Evolutionary conservation across 2,329 filamentous ascomycete species (phyloP).

Genomic region (Coniochaeta pulveracea): DNA sequence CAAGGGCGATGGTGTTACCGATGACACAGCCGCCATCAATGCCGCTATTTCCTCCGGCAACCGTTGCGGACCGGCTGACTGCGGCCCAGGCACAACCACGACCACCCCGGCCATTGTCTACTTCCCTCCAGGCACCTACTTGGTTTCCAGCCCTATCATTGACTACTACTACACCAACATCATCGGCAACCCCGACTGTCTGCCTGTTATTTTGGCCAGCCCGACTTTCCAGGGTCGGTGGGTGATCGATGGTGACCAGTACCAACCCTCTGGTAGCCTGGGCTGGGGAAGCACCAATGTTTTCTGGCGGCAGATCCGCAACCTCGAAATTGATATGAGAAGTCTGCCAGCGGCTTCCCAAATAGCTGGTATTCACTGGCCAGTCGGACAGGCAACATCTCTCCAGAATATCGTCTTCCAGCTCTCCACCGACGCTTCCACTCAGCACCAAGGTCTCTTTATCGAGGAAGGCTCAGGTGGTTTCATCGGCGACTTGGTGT

Average conservation of each 20-base stretch:
- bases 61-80: conserved; percentile 13
- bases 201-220: conserved; percentile 42
- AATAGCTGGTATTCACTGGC: conserved; percentile 53
- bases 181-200: conserved; percentile 53
- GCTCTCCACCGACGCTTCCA: conserved; percentile 31
- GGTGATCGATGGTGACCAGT: conserved; percentile 34
- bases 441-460: conserved; percentile 42
- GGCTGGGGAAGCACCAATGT: conserved; percentile 44
- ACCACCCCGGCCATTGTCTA: conserved; percentile 17
- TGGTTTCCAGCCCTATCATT: conserved; percentile 56
- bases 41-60: conserved; percentile 12
- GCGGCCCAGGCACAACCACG: conserved; percentile 13
- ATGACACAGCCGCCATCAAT: conserved; percentile 16
- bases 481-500: conserved; percentile 56
- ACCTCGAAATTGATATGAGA: conserved; percentile 45
- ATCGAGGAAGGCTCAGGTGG: conserved; percentile 55
- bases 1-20: conserved; percentile 13
- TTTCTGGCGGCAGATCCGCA: conserved; percentile 47
- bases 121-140: conserved; percentile 45
- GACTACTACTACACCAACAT: conserved; percentile 72
- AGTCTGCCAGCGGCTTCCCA: conserved; percentile 28
- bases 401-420: conserved; percentile 44
- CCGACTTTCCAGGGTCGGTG: conserved; percentile 30
- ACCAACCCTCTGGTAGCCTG: conserved; percentile 22
- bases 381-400: conserved; percentile 51